Evolutionary conservation across 805 yeast genomes (phyloP).

Genomic region (Pichia californica): DNA sequence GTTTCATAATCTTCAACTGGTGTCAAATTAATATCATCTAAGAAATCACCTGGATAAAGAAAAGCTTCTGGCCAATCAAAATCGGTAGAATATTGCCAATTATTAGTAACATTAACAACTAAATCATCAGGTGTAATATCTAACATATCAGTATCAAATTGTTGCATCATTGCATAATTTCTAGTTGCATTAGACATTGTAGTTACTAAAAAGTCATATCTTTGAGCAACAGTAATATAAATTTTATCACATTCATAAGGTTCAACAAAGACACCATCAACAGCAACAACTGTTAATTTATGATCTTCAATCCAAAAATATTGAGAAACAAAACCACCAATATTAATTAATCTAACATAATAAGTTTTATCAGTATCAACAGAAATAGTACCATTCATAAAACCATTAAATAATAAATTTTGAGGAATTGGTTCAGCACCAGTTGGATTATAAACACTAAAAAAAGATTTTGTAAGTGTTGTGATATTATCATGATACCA

Average conservation of each 20-base stretch:
- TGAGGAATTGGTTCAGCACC: constrained; percentile 98
- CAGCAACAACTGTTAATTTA: constrained; percentile 76
- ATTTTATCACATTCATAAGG: constrained; percentile 62
- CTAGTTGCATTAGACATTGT: constrained; percentile 57
- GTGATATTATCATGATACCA: constrained; percentile 75
- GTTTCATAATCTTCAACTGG: constrained; percentile 55
- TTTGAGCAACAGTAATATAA: constrained; percentile 86
- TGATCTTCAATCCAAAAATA: constrained; percentile 87
- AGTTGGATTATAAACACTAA: constrained; percentile 79
- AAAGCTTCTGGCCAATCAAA: constrained; percentile 33
- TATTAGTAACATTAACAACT: constrained; percentile 66
- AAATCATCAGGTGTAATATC: constrained; percentile 66
- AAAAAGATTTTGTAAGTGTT: constrained; percentile 47
- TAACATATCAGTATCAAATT: constrained; percentile 76
- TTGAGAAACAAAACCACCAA: constrained; percentile 90
- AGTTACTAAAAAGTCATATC: constrained; percentile 72
- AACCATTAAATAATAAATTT: constrained; percentile 70
- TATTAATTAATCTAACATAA: constrained; percentile 69
- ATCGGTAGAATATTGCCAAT: constrained; percentile 42
- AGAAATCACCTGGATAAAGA: constrained; percentile 42
- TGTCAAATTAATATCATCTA: constrained; percentile 73
- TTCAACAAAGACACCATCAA: constrained; percentile 86
- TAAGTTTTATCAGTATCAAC: constrained; percentile 86
- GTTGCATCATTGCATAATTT: constrained; percentile 79
- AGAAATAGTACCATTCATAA: constrained; percentile 66